These are phyloP conservation scores for Lentithecium fluviatile DNA, from an alignment of 495 filamentous ascomycete genomes.

Conservation along the genomic window DNA sequence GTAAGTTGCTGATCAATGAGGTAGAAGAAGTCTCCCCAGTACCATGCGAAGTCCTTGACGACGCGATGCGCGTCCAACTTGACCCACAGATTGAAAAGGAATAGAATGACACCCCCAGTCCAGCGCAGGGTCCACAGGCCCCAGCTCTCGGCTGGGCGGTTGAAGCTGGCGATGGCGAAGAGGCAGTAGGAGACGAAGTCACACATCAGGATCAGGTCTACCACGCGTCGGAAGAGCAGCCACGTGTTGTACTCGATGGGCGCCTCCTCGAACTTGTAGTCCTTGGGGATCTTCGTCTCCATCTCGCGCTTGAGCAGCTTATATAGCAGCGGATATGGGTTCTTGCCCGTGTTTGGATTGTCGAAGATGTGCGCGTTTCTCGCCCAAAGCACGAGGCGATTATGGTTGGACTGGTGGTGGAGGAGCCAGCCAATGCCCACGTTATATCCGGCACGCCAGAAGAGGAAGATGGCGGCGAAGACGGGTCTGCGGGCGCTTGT, in stretches of 20 bases:
- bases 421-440: conserved; percentile 88
- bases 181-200: conserved; percentile 96
- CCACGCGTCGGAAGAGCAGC: conserved; percentile 91
- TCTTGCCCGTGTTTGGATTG: conserved; percentile 72
- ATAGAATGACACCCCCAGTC: conserved; percentile 73
- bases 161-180: conserved; percentile 87
- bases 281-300: conserved; percentile 88
- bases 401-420: conserved; percentile 83
- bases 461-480: conserved; percentile 78
- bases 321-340: conserved; percentile 78
- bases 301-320: conserved; percentile 79
- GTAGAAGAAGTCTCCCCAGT: conserved; percentile 99
- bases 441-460: conserved; percentile 93
- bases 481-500: conserved; percentile 63
- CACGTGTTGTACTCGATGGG: conserved; percentile 99
- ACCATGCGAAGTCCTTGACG: conserved; percentile 99
- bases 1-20: conserved; percentile 96
- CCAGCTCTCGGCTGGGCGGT: conserved; percentile 70
- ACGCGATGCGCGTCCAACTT: conserved; percentile 96
- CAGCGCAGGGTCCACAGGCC: conserved; percentile 72
- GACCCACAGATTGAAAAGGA: conserved; percentile 97
- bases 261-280: conserved; percentile 90
- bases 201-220: conserved; percentile 96
- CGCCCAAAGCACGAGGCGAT: conserved; percentile 83
- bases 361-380: conserved; percentile 82